These are phyloP conservation scores for Graphium sp. DNA, from an alignment of 2,329 filamentous ascomycete species.

Conservation along the genomic window DNA sequence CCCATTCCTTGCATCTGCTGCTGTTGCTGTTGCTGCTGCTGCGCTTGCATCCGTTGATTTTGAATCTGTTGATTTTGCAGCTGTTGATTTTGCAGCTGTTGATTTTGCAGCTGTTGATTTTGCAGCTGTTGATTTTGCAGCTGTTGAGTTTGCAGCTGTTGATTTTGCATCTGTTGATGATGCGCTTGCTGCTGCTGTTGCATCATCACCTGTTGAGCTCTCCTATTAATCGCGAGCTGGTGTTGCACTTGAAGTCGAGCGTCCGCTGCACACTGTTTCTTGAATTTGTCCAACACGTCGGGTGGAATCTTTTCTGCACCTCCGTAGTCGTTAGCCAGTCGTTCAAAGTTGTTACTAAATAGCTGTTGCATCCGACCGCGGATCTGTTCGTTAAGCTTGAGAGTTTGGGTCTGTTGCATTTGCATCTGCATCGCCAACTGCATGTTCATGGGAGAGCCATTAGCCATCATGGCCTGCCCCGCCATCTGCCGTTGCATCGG, in stretches of 20 bases:
- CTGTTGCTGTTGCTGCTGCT: constrained; percentile 15
- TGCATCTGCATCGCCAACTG: constrained; percentile 17
- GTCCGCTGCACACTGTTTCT: constrained; percentile 19
- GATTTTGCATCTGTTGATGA: constrained; percentile 15
- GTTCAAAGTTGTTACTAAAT: constrained; percentile 19
- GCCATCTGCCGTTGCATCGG: constrained; percentile 19
- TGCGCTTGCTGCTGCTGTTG: constrained; percentile 19
- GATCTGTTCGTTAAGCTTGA: constrained; percentile 12
- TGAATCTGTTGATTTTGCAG: constrained; percentile 14
- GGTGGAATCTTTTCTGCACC: constrained; percentile 25
- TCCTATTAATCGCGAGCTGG: constrained; percentile 13
- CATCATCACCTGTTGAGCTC: constrained; percentile 17
- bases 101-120: constrained; percentile 12
- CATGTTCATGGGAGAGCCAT: constrained; percentile 19
- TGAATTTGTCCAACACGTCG: constrained; percentile 26
- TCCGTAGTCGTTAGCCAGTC: constrained; percentile 19
- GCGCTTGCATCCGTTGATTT: constrained; percentile 13
- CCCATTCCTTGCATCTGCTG: constrained; percentile 31
- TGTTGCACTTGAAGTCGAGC: constrained; percentile 18
- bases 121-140: constrained; percentile 20
- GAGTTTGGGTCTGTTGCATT: constrained; percentile 15
- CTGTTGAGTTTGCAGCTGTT: too few species aligned
- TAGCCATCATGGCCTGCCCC: constrained; percentile 21
- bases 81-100: constrained; percentile 15
- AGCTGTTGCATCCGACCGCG: constrained; percentile 18